Evolutionary conservation across 306 rosid genomes (phyloP).

Genomic region (Echinosophora koreensis): DNA sequence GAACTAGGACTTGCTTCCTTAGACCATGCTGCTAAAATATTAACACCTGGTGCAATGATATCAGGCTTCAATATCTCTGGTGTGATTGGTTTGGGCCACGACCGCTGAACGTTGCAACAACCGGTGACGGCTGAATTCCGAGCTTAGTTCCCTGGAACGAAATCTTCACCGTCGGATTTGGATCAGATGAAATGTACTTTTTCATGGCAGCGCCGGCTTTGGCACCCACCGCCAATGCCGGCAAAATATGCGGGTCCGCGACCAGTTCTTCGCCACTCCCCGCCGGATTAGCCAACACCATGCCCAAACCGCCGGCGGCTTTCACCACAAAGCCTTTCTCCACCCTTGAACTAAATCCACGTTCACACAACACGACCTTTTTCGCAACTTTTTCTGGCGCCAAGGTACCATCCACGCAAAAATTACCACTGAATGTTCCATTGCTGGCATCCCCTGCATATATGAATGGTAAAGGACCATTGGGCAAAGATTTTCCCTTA

Average conservation of each 20-base stretch:
- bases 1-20: conserved; percentile 54
- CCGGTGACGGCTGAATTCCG: conserved; percentile 73
- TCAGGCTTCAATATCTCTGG: conserved; percentile 79
- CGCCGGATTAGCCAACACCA: conserved; percentile 66
- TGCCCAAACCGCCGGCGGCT: conserved; percentile 77
- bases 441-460: conserved; percentile 68
- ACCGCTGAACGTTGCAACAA: conserved; percentile 83
- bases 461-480: conserved; percentile 50
- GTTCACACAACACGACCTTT: conserved; percentile 77
- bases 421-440: conserved; percentile 27
- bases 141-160: conserved; percentile 68
- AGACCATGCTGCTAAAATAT: conserved; percentile 77
- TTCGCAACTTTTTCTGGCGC: conserved; percentile 67
- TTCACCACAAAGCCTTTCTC: conserved; percentile 73
- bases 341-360: conserved; percentile 60
- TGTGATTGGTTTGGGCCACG: conserved; percentile 74
- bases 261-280: conserved; percentile 68
- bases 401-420: conserved; percentile 61
- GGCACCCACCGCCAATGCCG: conserved; percentile 65
- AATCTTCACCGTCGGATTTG: conserved; percentile 60
- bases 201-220: conserved; percentile 54
- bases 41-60: conserved; percentile 83
- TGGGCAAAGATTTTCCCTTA: conserved; percentile 45
- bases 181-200: conserved; percentile 52
- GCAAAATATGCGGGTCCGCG: conserved; percentile 77